phyloP scores from a whole-genome alignment of 2,329 filamentous ascomycete genomes.

The Clonostachys chloroleuca region DNA sequence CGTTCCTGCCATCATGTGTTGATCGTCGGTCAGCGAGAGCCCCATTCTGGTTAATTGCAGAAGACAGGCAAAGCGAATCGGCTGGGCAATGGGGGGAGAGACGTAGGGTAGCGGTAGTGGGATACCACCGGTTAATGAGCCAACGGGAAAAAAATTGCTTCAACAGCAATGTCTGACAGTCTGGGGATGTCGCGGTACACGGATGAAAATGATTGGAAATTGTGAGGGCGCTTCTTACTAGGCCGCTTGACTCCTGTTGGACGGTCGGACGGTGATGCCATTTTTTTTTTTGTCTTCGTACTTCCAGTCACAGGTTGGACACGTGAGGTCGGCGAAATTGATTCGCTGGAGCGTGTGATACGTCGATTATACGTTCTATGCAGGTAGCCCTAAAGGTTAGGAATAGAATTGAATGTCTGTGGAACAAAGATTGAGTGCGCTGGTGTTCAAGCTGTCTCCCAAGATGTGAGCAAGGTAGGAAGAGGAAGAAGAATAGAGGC shows the following conservation, averaged over 20 bases:
- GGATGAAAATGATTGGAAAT: background rate
- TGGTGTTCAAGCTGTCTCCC: too few species aligned
- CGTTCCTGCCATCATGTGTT: conserved; percentile 54
- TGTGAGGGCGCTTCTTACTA: conserved; percentile 21
- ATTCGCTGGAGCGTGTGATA: too few species aligned
- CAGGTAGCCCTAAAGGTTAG: too few species aligned
- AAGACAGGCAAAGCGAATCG: background rate
- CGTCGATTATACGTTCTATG: too few species aligned
- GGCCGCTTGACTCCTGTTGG: conserved; percentile 36
- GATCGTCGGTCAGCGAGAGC: conserved; percentile 1
- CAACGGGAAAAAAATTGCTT: too few species aligned
- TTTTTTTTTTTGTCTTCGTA: conserved; percentile 3
- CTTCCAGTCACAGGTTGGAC: too few species aligned
- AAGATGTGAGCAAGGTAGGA: too few species aligned
- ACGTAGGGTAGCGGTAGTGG: background rate
- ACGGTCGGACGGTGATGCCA: conserved; percentile 33
- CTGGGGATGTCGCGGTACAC: background rate
- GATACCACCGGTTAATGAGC: background rate
- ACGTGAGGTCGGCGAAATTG: too few species aligned
- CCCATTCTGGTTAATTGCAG: background rate
- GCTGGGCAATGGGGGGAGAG: background rate
- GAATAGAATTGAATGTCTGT: too few species aligned
- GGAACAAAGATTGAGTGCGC: too few species aligned
- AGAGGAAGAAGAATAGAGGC: too few species aligned
- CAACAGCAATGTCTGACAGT: background rate